phyloP scores from a whole-genome alignment of 306 rosid genomes.

The Pyrus bretschneideri region DNA sequence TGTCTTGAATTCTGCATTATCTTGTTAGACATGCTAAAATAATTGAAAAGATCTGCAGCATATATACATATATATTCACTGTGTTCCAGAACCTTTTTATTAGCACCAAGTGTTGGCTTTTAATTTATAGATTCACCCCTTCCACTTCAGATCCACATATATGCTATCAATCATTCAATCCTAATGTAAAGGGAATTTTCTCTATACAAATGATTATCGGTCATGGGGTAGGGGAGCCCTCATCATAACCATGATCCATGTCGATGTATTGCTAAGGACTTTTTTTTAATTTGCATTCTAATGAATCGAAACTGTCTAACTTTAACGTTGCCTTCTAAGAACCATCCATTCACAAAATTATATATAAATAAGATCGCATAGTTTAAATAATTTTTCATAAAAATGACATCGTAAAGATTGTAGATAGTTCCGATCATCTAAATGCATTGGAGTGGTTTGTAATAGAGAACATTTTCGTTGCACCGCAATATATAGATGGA shows the following conservation, averaged over 20 bases:
- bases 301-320: too few species aligned
- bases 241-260: background rate
- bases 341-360: too few species aligned
- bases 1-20: background rate
- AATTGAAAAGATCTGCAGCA: background rate
- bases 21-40: background rate
- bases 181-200: background rate
- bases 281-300: too few species aligned
- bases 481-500: background rate
- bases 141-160: background rate
- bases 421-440: too few species aligned
- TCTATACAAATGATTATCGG: background rate
- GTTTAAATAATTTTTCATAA: too few species aligned
- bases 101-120: background rate
- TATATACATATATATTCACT: background rate
- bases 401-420: background rate
- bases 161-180: background rate
- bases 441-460: too few species aligned
- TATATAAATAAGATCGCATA: background rate
- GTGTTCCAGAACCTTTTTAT: background rate
- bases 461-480: background rate
- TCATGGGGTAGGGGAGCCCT: background rate
- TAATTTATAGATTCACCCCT: background rate
- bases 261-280: background rate
- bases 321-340: too few species aligned